These are phyloP conservation scores for Vitellaria paradoxa DNA, from an alignment of 179 eudicot genomes.

Conservation along the genomic window DNA sequence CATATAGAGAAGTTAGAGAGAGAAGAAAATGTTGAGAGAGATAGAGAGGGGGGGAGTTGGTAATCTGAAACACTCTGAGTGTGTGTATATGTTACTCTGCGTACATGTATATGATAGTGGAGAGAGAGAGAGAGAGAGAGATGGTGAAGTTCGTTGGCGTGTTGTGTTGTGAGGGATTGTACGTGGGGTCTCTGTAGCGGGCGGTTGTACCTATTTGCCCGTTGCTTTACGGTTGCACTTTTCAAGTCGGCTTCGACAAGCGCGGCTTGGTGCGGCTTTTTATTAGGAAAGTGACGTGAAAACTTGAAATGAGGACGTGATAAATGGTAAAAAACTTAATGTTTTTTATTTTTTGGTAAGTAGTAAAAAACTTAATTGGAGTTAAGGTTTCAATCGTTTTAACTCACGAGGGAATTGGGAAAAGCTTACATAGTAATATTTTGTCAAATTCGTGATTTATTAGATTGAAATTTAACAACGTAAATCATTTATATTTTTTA, in stretches of 20 bases:
- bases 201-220: conserved; percentile 11
- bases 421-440: too few species aligned
- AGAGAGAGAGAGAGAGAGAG: neutral
- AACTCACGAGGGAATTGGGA: too few species aligned
- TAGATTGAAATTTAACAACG: too few species aligned
- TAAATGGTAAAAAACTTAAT: too few species aligned
- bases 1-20: neutral
- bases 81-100: neutral
- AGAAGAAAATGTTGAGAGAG: neutral
- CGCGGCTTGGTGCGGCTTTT: conserved; percentile 6
- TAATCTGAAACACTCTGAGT: conserved; percentile 1
- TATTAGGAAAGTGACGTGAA: too few species aligned
- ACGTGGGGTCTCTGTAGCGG: neutral
- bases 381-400: too few species aligned
- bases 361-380: too few species aligned
- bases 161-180: neutral
- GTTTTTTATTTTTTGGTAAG: too few species aligned
- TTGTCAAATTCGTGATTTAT: too few species aligned
- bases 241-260: neutral
- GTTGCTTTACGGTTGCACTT: conserved; percentile 9
- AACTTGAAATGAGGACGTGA: neutral
- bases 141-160: neutral
- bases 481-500: too few species aligned
- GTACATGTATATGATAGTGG: too few species aligned
- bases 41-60: neutral